A percentile compares a stretch with the other conserved stretches of the same genome.
Evolutionary conservation across 306 rosid species (phyloP).

Genomic region (Vigna trinervia): DNA sequence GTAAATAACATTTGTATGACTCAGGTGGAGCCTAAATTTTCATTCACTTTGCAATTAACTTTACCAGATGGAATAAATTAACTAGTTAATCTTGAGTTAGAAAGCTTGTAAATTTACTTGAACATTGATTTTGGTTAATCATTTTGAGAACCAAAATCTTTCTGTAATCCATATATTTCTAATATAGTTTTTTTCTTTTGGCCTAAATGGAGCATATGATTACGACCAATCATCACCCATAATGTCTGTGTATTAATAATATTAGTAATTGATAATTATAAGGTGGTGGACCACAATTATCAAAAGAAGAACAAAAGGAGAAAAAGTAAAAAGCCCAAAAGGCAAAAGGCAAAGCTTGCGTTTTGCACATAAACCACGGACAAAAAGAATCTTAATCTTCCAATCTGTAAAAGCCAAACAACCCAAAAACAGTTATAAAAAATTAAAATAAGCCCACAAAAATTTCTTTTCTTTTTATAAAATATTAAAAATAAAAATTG

Average conservation of each 20-base stretch:
- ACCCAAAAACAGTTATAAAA: neutral
- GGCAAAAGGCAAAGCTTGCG: conserved; percentile 31
- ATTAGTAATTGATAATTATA: neutral
- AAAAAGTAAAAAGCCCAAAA: neutral
- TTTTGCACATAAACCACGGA: conserved; percentile 43
- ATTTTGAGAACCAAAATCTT: neutral
- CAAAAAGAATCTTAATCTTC: conserved; percentile 44
- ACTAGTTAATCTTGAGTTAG: neutral
- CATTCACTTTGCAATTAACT: neutral
- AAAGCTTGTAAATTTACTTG: neutral
- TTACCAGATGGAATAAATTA: neutral
- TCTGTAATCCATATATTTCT: neutral
- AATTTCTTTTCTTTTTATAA: neutral
- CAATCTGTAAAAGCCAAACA: conserved; percentile 43
- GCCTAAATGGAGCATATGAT: conserved; percentile 39
- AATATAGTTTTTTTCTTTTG: neutral
- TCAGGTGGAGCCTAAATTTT: neutral
- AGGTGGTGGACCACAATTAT: conserved; percentile 27
- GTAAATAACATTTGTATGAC: neutral
- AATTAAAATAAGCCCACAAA: conserved; percentile 9
- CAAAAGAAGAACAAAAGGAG: conserved; percentile 23
- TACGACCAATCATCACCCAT: conserved; percentile 22
- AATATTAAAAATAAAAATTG: neutral
- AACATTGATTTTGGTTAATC: neutral
- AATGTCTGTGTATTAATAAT: neutral